Conservation (phyloP, 495 filamentous ascomycete genomes). For the Friedmanniomyces endolithicus region DNA sequence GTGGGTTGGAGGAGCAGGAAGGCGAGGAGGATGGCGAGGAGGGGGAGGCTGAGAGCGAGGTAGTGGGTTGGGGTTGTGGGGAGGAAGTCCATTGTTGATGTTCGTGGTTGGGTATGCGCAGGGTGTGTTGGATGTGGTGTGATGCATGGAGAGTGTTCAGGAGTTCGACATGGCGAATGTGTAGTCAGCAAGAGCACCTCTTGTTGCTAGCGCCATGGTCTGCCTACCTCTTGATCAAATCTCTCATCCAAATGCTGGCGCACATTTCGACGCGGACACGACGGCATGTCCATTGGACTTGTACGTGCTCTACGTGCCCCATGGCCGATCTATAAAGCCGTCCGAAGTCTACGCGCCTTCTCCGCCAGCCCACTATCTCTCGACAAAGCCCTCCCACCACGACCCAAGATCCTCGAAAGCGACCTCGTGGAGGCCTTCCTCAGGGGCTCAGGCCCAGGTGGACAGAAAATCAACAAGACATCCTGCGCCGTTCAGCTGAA, state of each 20-base stretch:
- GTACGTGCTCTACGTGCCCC: background rate
- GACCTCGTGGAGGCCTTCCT: constrained; percentile 78
- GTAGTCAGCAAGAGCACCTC: background rate
- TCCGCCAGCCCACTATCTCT: background rate
- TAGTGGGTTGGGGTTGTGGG: background rate
- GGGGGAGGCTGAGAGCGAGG: background rate
- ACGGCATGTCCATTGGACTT: background rate
- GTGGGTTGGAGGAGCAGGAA: constrained; percentile 26
- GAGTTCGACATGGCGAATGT: background rate
- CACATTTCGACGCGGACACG: background rate
- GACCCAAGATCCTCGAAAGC: constrained; percentile 57
- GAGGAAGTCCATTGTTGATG: constrained; percentile 5
- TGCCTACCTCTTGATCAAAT: too few species aligned
- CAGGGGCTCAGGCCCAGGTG: constrained; percentile 84
- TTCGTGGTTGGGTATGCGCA: background rate
- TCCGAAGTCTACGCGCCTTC: background rate
- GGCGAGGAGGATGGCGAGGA: constrained; percentile 12
- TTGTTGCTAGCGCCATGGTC: too few species aligned
- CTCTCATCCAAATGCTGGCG: background rate
- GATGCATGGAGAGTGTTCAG: background rate
- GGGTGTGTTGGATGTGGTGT: background rate
- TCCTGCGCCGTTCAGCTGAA: constrained; percentile 87
- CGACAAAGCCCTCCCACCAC: constrained; percentile 57
- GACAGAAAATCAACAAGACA: constrained; percentile 99
- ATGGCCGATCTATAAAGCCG: background rate